Evolutionary conservation across 208 protist species (phyloP), one percentile per base, ranked within the genome.

Genomic region (Acanthamoeba sp.): DNA sequence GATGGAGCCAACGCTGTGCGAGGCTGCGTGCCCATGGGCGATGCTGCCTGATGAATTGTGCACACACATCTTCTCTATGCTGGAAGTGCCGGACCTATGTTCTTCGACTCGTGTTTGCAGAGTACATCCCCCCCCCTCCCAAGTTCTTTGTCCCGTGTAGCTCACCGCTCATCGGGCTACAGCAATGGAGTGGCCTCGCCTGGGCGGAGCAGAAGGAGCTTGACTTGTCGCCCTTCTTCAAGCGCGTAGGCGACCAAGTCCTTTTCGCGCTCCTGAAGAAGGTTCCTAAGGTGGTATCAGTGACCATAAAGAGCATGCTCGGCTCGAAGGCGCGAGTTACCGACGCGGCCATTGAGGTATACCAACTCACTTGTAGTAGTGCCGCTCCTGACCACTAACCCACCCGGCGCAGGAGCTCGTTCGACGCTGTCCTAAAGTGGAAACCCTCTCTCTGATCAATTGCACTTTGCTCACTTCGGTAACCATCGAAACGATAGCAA

Each of bases 41-140:
- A 48, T 7, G 76, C 45, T 85, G 38, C 76, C 76, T 20, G 76
- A 85, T 36, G 76, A 85, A 36, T 42, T 85, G 76, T 85, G 76
- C 76, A 85, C 76, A 9, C 76, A 38, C 24, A 36, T 85, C 27
- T 85, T 85, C 20, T 48, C 36, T 1, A 5, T 85, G 14, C 76
- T 85, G 9, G 38, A 48, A 0, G 42, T 38, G 5, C 38, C 42
- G 0, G 36, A 50, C 7, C 76, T 85, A 7, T 85, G 76, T 42
- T 3, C 27, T 1, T 2, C 76, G 2, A 57, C 76, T 1, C 24
- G 38, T 6, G 76, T 85, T 24, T 57, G 24, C 36, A 85, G 57
- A 42, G 76, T 57, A 34, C 32, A 1, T 22, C 22, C 71, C 20
- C 22, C 71, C 40, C 29, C 22, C 27, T 50, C 6, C 16, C 9